A percentile compares a stretch with the other conserved stretches of the same genome.
phyloP scores from a whole-genome alignment of 352 stramenopile species.

The Bremia lactucae region DNA sequence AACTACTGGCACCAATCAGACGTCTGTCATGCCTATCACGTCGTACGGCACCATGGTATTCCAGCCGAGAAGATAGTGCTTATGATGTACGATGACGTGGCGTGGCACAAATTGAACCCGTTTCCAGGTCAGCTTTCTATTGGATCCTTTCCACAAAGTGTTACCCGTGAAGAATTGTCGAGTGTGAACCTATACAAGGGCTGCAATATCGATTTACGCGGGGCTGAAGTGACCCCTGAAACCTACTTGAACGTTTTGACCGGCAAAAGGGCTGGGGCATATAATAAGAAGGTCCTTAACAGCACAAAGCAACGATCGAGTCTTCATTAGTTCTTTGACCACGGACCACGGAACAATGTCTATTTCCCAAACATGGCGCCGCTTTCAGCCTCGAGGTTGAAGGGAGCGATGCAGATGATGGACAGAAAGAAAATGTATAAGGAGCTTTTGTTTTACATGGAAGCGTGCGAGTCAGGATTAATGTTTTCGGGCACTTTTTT shows the following conservation, averaged over 20 bases:
- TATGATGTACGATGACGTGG: slow-evolving; percentile 91
- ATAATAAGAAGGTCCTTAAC: slow-evolving; percentile 75
- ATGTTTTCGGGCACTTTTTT: slow-evolving; percentile 83
- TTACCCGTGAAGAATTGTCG: slow-evolving; percentile 11
- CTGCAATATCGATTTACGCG: slow-evolving; percentile 68
- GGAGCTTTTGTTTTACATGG: slow-evolving; percentile 87
- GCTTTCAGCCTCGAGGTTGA: slow-evolving; percentile 59
- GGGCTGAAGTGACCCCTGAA: slow-evolving; percentile 72
- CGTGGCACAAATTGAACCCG: slow-evolving; percentile 65
- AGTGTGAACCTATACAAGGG: slow-evolving; percentile 82
- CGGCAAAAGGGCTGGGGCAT: slow-evolving; percentile 48
- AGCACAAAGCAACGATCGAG: slow-evolving; percentile 74
- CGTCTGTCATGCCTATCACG: slow-evolving; percentile 85
- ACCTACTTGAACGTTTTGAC: slow-evolving; percentile 84
- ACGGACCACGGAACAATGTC: slow-evolving; percentile 77
- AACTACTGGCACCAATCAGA: slow-evolving; percentile 90
- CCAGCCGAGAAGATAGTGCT: slow-evolving; percentile 82
- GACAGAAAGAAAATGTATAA: slow-evolving; percentile 80
- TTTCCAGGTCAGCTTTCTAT: slow-evolving; percentile 87
- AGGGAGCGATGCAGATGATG: slow-evolving; percentile 69
- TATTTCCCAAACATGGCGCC: slow-evolving; percentile 71
- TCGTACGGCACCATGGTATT: slow-evolving; percentile 82
- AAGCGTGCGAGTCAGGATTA: slow-evolving; percentile 87
- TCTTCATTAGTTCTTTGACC: slow-evolving; percentile 91
- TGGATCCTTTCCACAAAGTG: slow-evolving; percentile 41